phyloP scores from a whole-genome alignment of 2,329 filamentous ascomycete species.

The Macrophomina pseudophaseolina region DNA sequence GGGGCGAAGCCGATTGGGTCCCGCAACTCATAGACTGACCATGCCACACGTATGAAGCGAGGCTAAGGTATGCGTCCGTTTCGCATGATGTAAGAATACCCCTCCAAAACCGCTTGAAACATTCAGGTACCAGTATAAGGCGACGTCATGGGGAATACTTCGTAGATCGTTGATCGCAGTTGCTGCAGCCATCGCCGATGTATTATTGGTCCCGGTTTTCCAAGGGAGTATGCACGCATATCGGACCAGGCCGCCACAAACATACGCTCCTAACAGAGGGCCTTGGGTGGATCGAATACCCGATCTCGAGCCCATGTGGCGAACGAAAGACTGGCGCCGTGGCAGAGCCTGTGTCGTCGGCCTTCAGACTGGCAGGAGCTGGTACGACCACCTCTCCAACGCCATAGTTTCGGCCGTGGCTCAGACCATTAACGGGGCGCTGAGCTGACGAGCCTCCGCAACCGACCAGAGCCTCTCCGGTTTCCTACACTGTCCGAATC shows the following conservation, averaged over 20 bases:
- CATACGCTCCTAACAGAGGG: not conserved
- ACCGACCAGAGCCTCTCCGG: no score
- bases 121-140: not conserved
- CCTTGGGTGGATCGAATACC: slow-evolving; percentile 1
- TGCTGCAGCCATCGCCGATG: slow-evolving; percentile 5
- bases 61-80: not conserved
- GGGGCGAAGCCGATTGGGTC: slow-evolving; percentile 5
- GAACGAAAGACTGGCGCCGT: not conserved
- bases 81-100: not conserved
- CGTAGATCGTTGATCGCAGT: not conserved
- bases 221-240: not conserved
- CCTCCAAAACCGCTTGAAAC: not conserved
- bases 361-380: no score
- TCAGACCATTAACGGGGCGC: no score
- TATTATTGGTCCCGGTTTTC: not conserved
- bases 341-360: not conserved
- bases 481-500: no score
- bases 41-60: not conserved
- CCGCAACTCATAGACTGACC: not conserved
- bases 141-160: not conserved
- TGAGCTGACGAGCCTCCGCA: no score
- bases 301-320: not conserved
- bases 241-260: slow-evolving; percentile 1
- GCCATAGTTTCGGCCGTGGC: not conserved
- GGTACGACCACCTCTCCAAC: no score